Evolutionary conservation across 2,329 filamentous ascomycete species (phyloP), one percentile per base, ranked within the genome.

Genomic region (Clonostachys sp.): DNA sequence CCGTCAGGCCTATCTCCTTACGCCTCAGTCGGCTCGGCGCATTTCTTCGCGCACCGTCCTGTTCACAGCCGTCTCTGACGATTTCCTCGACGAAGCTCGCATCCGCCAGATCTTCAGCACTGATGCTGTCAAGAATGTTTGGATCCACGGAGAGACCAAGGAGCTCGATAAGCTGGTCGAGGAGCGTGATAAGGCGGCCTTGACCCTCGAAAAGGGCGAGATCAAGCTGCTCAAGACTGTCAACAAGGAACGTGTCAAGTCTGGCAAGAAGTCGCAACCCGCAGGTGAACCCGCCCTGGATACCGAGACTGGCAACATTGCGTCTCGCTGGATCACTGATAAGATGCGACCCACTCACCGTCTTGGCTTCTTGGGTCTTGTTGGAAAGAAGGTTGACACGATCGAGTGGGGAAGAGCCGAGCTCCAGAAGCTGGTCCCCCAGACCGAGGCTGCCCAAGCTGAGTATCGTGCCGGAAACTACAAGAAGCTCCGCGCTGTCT

Each of bases 11-110:
- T 97, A 95, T 70, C 81, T 91, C n/a, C 76, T 95, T 48, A 89
- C 90, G 3, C 90, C 89, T 1, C 75, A 87, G 45, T 92, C 95
- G 60, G 81, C 90, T 30, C 86, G 84, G 55, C 86, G 91, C 16
- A 83, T 97, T 40, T 96, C 92, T 0, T 91, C 91, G 1, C 83
- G 91, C 30, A 96, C 91, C 2, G 91, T 97, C 7, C 80, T 99
- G n/a, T 95, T 96, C 65, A 87, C 91, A 1, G 87, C 87, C 2
- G 89, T 96, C 1, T 91, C 92, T 0, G 71, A 81, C 35, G 78
- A 86, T 5, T 94, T 91, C 51, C 77, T 92, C 34, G 80, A 89
- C 48, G 82, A 91, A 61, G 73, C 72, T 34, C 89, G 86, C 57
- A 79, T 95, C 44, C 80, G 83, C 40, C 77, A 79, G 44, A 84